Evolutionary conservation across 106 monocot genomes (phyloP), one percentile per base, ranked within the genome.

Genomic region (Dioscorea dumetorum): DNA sequence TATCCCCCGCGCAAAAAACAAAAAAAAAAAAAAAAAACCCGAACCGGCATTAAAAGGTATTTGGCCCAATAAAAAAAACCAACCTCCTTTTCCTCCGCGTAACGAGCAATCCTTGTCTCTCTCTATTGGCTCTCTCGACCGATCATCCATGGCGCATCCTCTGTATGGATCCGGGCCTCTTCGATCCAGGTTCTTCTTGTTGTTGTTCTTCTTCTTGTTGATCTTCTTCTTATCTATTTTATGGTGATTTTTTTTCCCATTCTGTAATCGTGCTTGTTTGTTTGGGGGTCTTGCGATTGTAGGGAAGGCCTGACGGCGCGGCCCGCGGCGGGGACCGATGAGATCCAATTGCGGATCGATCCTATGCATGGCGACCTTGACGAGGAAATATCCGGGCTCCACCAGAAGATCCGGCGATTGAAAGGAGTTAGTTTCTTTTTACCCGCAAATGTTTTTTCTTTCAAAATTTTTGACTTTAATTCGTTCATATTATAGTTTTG

Each of bases 301-400:
- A 82, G 84, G 50, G 79, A 81, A 63, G 84, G 79, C 17, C 64
- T 90, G 51, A 72, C 48, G 9, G 12, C 72, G 10, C 71, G 88
- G 50, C 70, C 78, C 7, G 69, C 50, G 20, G 63, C 35, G 33
- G 65, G 63, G 41, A 67, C 92, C 1, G 85, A 80, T 48, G 88
- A 93, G 78, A 79, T 93, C 49, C 88, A 85, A 58, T 50, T 93
- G 73, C 78, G 78, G 74, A 93, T 93, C 60, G 88, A 93, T 61
- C 88, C 85, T 33, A 81, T 93, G 67, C 75, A 86, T 35, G 81
- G 59, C 4, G 86, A 93, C 49, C 62, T 93, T 78, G 93, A 93
- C 64, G 85, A 88, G 12, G 75, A 81, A 31, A 86, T 88, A 81
- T 60, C 72, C 20, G 91, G 82, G 1, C 88, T 92, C 61, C 77